These are phyloP conservation scores for Penicillium brasilianum DNA, from an alignment of 2,329 filamentous ascomycete genomes.

Conservation along the genomic window DNA sequence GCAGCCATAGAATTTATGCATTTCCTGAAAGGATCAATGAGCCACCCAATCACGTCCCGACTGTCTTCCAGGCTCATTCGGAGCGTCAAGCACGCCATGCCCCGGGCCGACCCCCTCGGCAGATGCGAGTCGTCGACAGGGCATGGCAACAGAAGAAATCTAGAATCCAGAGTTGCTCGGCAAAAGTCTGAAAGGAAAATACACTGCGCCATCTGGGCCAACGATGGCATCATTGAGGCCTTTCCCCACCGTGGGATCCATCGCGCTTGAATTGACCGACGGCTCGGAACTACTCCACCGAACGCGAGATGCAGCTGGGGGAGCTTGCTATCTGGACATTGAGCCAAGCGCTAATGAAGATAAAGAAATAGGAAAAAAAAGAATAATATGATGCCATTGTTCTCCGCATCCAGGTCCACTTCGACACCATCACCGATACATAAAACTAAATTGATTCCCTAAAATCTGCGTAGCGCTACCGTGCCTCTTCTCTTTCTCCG, in stretches of 20 bases:
- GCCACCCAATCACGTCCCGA: neutral
- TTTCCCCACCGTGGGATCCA: neutral
- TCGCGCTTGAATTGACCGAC: too few relatives aligned
- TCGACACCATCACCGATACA: neutral
- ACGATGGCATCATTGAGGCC: constrained; percentile 22
- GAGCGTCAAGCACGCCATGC: constrained; percentile 15
- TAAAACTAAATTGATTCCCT: neutral
- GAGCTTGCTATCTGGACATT: neutral
- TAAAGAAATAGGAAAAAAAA: too few relatives aligned
- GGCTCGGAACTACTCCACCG: too few relatives aligned
- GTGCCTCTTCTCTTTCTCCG: neutral
- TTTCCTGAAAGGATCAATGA: neutral
- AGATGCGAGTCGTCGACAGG: neutral
- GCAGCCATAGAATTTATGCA: too few relatives aligned
- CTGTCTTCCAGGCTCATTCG: constrained; percentile 6
- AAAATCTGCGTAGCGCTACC: neutral
- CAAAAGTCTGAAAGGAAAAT: too few relatives aligned
- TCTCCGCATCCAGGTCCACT: neutral
- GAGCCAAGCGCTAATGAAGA: too few relatives aligned
- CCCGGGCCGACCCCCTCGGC: constrained; percentile 4
- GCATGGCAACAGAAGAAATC: too few relatives aligned
- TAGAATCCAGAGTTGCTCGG: neutral
- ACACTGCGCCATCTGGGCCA: neutral
- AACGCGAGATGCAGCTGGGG: neutral
- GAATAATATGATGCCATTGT: neutral